These are phyloP conservation scores for Torulaspora indica DNA, from an alignment of 805 yeast genomes.

Conservation along the genomic window DNA sequence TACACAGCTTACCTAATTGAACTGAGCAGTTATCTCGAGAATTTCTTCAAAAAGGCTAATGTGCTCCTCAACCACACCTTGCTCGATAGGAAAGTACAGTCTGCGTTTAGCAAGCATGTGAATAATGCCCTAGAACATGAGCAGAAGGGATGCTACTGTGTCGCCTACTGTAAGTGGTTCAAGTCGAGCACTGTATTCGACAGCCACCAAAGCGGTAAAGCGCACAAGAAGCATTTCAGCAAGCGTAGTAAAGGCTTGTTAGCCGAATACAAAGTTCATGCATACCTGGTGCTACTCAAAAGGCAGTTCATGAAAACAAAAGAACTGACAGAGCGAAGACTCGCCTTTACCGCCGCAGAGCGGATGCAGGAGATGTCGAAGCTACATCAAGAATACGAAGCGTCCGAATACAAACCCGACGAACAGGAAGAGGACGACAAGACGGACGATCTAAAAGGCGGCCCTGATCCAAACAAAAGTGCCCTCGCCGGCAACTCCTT, in stretches of 20 bases:
- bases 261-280: conserved; percentile 41
- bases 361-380: conserved; percentile 51
- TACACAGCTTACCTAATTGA: conserved; percentile 45
- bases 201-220: conserved; percentile 69
- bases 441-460: conserved; percentile 24
- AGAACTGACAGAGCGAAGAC: conserved; percentile 57
- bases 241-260: conserved; percentile 25
- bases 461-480: conserved; percentile 20
- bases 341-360: conserved; percentile 68
- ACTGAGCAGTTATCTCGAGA: conserved; percentile 47
- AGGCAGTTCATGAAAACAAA: conserved; percentile 47
- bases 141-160: conserved; percentile 46
- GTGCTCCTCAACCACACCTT: conserved; percentile 45
- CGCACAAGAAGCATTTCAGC: conserved; percentile 54
- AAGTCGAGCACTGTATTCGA: conserved; percentile 59
- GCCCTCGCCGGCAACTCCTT: conserved; percentile 23
- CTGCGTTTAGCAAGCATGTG: conserved; percentile 21
- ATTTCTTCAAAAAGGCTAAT: conserved; percentile 44
- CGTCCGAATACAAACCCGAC: conserved; percentile 38
- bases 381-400: conserved; percentile 34
- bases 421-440: conserved; percentile 39
- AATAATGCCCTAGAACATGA: conserved; percentile 15
- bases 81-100: conserved; percentile 8
- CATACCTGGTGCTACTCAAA: conserved; percentile 38
- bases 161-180: conserved; percentile 58